Percentiles rank a stretch among this genome's conserved stretches.
Conservation (phyloP, 2,329 filamentous ascomycete species). For the Penicillium sp. region DNA sequence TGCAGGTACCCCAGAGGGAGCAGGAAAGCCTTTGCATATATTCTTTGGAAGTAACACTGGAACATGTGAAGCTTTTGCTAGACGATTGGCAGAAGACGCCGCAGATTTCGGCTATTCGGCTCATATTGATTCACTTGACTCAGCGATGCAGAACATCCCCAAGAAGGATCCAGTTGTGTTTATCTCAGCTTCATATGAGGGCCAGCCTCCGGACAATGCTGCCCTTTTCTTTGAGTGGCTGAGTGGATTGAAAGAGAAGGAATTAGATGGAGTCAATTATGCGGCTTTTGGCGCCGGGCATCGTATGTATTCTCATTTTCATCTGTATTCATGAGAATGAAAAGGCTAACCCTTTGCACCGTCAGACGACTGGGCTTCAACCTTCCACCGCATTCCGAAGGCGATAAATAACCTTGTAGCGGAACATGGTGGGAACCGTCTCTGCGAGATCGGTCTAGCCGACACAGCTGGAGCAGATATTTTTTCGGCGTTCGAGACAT, state of each 20-base stretch:
- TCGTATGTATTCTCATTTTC: conserved; percentile 23
- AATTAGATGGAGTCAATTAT: conserved; percentile 48
- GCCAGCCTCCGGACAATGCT: conserved; percentile 69
- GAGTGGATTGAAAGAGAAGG: conserved; percentile 47
- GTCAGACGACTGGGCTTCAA: conserved; percentile 46
- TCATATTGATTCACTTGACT: conserved; percentile 56
- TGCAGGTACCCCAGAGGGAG: neutral
- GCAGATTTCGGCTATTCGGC: conserved; percentile 57
- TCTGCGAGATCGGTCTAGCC: conserved; percentile 51
- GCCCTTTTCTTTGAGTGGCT: conserved; percentile 66
- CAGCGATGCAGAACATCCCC: conserved; percentile 58
- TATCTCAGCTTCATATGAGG: conserved; percentile 70
- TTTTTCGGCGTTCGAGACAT: conserved; percentile 64
- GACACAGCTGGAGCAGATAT: conserved; percentile 63
- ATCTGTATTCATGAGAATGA: neutral
- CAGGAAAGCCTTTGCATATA: neutral
- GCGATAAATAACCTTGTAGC: conserved; percentile 55
- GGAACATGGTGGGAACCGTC: conserved; percentile 47
- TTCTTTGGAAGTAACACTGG: conserved; percentile 71
- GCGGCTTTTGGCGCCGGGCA: conserved; percentile 66
- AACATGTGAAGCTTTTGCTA: conserved; percentile 64
- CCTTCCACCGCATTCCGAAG: conserved; percentile 65
- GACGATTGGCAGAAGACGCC: conserved; percentile 32
- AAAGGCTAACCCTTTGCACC: conserved; percentile 24
- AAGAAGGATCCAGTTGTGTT: conserved; percentile 61